These are phyloP conservation scores for Evernia prunastri DNA, from an alignment of 495 filamentous ascomycete genomes.

Conservation along the genomic window DNA sequence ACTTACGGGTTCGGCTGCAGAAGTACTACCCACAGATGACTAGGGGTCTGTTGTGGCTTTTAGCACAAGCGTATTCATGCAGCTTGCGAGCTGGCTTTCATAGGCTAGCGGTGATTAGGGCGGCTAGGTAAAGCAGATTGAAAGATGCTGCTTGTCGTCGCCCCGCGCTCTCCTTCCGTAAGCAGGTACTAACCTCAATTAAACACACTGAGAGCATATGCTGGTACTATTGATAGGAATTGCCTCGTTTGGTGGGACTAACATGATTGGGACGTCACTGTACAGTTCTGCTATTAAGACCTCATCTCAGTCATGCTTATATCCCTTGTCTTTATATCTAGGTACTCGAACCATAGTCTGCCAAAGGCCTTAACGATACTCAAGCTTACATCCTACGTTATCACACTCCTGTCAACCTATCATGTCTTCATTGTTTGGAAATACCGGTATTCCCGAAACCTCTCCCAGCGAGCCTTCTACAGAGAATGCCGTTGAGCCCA, in stretches of 20 bases:
- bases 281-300: neutral
- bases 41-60: neutral
- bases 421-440: neutral
- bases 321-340: neutral
- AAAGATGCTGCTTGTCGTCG: neutral
- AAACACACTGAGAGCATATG: too few species aligned
- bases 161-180: neutral
- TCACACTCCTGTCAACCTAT: neutral
- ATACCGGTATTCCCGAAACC: too few species aligned
- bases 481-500: too few species aligned
- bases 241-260: too few species aligned
- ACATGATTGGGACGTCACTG: too few species aligned
- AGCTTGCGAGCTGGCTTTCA: neutral
- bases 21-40: neutral
- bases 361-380: neutral
- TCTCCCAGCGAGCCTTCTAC: too few species aligned
- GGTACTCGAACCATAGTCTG: neutral
- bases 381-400: neutral
- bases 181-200: too few species aligned
- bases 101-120: neutral
- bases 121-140: neutral
- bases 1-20: neutral
- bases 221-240: too few species aligned
- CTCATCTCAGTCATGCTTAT: neutral
- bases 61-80: neutral